Conservation (phyloP, 1,284 basidiomycete species). For the Boletus sp. region DNA sequence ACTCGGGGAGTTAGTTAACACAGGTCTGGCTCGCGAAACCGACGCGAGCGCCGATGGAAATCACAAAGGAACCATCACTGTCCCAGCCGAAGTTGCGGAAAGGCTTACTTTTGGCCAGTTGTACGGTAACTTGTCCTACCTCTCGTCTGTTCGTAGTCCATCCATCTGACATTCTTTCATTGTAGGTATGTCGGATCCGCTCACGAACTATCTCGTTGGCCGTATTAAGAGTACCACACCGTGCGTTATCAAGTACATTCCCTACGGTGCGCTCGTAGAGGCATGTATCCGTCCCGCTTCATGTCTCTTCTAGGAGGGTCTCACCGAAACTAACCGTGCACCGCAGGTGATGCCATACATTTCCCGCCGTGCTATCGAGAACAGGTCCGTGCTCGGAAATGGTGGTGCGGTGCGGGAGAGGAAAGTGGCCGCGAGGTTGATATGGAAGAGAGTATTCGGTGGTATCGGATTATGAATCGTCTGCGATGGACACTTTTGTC, state of each 20-base stretch:
- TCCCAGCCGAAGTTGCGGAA: constrained; percentile 60
- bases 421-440: constrained; percentile 47
- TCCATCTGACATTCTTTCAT: not conserved
- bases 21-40: constrained; percentile 50
- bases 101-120: constrained; percentile 80
- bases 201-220: constrained; percentile 69
- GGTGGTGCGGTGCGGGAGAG: constrained; percentile 60
- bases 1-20: constrained; percentile 56
- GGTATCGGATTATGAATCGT: constrained; percentile 21
- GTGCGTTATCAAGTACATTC: constrained; percentile 81
- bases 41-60: constrained; percentile 20
- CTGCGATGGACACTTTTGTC: not conserved
- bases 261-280: constrained; percentile 79
- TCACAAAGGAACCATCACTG: constrained; percentile 34
- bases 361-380: constrained; percentile 75
- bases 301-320: not conserved
- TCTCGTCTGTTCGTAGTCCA: not conserved
- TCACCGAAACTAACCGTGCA: not conserved
- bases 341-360: constrained; percentile 67
- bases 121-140: constrained; percentile 59
- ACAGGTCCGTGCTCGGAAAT: constrained; percentile 57
- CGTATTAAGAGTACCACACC: constrained; percentile 59
- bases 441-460: constrained; percentile 48
- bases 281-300: constrained; percentile 31
- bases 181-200: constrained; percentile 80